Base-by-base conservation (phyloP, 1,284 basidiomycete genomes). In the Vanrija humicola region DNA sequence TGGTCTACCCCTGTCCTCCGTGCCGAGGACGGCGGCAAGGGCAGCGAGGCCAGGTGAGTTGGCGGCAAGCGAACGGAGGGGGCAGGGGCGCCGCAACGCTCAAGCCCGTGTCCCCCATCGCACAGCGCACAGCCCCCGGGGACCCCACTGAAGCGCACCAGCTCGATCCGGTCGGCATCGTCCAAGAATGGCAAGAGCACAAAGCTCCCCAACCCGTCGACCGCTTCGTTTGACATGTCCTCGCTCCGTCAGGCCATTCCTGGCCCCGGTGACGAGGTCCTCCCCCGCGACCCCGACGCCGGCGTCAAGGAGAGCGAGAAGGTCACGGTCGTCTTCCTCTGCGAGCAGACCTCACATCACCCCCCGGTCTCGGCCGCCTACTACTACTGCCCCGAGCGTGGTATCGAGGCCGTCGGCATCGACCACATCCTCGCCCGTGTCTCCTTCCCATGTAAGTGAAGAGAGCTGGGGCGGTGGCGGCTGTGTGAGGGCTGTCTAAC, bases 361-460 rank as follows among this genome's bases (percentile, higher is more conserved):
- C 96, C 95, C 0, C 95, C 95, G 2, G 84, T 98, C 43, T 96
- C 91, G 1, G 87, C 90, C 1, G 97, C 87, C 71, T 86, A 85
- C 64, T 89, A 89, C n/a, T 68, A 77, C 12, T 92, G 89, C 70
- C 89, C 90, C 0, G 79, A 83, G 51, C 83, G 84, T 23, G 82
- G 83, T n/a, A 72, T 92, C 46, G 85, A 89, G 66, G 79, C 90
- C 67, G 78, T 78, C 26, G 89, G 90, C 7, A 68, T 79, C 49
- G 95, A 98, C 79, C 96, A 98, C 78, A 91, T 98, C 60, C 83
- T 86, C 1, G 95, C 93, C 43, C 89, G 87, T 73, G 86, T 95
- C 0, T 88, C 89, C 12, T 89, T 90, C 19, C 90, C 89, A 48
- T 82, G 77, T 78, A 50, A 62, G 77, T 72, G 1, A 23, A 23